These are phyloP conservation scores for Neoarthrinium moseri DNA, from an alignment of 2,329 filamentous ascomycete genomes.

Conservation along the genomic window DNA sequence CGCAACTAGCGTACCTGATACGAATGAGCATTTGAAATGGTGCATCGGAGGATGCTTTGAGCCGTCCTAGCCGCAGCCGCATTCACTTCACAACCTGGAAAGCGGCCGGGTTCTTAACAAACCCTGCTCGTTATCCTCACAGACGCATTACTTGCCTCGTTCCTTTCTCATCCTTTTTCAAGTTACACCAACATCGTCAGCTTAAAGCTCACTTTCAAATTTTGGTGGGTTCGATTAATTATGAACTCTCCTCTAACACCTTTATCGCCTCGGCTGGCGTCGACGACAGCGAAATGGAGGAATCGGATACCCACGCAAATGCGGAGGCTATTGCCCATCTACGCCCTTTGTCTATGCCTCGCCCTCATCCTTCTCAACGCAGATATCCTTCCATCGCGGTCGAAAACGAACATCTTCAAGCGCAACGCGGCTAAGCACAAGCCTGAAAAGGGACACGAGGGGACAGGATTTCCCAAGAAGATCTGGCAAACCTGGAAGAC, in stretches of 20 bases:
- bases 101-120: no score
- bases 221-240: no score
- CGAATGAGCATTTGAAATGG: no score
- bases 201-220: no score
- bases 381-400: conserved; percentile 22
- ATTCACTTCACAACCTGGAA: no score
- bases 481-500: conserved; percentile 80
- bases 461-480: conserved; percentile 56
- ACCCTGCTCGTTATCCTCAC: no score
- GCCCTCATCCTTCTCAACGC: conserved; percentile 46
- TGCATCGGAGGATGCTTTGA: no score
- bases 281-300: conserved; percentile 28
- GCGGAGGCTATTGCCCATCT: conserved; percentile 45
- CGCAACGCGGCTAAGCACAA: conserved; percentile 9
- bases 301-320: conserved; percentile 46
- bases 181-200: no score
- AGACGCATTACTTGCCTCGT: no score
- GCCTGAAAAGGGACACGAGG: conserved; percentile 23
- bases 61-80: no score
- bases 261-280: conserved; percentile 28
- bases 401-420: conserved; percentile 9
- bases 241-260: conserved; percentile 33
- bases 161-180: conserved; percentile 5
- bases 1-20: no score
- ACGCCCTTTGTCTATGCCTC: conserved; percentile 40